Base-by-base conservation (phyloP, 1,284 basidiomycete species). In the Naganishia liquefaciens region DNA sequence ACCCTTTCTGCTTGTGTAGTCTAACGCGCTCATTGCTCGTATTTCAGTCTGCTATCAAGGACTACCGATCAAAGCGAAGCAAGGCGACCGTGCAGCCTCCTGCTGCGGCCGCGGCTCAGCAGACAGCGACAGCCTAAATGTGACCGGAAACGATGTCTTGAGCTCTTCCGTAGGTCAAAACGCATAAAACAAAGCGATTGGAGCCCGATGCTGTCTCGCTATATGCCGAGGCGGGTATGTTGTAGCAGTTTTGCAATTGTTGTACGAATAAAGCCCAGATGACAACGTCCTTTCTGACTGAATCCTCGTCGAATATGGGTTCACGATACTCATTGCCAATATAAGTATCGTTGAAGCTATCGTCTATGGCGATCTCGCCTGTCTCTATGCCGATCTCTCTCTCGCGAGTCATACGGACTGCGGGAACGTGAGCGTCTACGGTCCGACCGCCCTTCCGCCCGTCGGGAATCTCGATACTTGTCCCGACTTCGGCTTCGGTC, bases 1-100 rank as follows among this genome's bases (percentile, higher is more conserved):
- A 10, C 17, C 9, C 15, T 25, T 42, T 23, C 17, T 7, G 49
- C 30, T 19, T 15, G 28, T 2, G 37, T 25, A 25, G 5, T 15
- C 23, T 28, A 53, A 62, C 25, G 28, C 25, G 7, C 25, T 11
- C 2, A 33, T n/a, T 25, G 25, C 2, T 51, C 33, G 5, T 30
- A 50, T 47, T 42, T 6, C 88, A 88, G 67, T 93, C 91, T 28
- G 92, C 92, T 47, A 95, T 97, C 78, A 89, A 91, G 71, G 89
- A 97, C 77, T 97, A 94, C 81, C 85, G 86, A 74, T 84, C 84
- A 68, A 94, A 94, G 82, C 87, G 90, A 66, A 80, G 80, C 68
- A 83, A 80, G 50, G 53, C 58, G 5, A 33, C 53, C 42, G 21
- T 28, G 15, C 43, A 39, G 33, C 55, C 43, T 10, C 44, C 55